Base-by-base conservation (phyloP, 352 stramenopile genomes). In the Elongisporangium prolatum region DNA sequence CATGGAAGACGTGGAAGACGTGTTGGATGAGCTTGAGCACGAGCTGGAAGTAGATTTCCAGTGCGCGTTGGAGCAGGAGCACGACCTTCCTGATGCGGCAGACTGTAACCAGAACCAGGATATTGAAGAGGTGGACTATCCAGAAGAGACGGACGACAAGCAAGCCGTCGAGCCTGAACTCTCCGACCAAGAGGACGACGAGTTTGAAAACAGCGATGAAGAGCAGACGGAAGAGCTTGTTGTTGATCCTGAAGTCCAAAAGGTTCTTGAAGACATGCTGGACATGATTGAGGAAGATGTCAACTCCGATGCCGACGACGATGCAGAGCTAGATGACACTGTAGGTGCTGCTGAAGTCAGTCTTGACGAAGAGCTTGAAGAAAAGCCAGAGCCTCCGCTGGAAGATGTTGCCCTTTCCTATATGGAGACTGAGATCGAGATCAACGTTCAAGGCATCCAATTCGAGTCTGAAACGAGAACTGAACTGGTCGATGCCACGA, bases 221-320 rank as follows among this genome's bases (percentile, higher is more conserved):
- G 56, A 64, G 4, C 54, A 65, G 0, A n/a, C n/a, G n/a, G 53
- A 37, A 10, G 37, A 64, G 18, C 22, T 68, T 14, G 21, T 55
- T 4, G 3, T 54, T 21, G 69, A 77, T 4, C 14, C 51, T 59
- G 70, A 69, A 60, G 72, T 67, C 59, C 63, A 64, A 47, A 57
- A 69, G 8, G 18, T 65, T 52, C 57, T 63, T 4, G 64, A 71
- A 51, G 71, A 68, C 21, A 63, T 65, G 55, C 59, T 65, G 37
- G 56, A 65, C 50, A 24, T 60, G 28, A 55, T 64, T 50, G 58
- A 65, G 49, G 56, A 52, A 56, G 60, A 50, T 28, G 64, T 65
- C 40, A 60, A 24, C 20, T 54, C 21, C 18, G 50, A 69, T 47
- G 54, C 56, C 2, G 54, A 67, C 14, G 48, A 63, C 52, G 34